Evolutionary conservation across 768 basidiomycete genomes (phyloP).

Genomic region (Chalciporus chontae): DNA sequence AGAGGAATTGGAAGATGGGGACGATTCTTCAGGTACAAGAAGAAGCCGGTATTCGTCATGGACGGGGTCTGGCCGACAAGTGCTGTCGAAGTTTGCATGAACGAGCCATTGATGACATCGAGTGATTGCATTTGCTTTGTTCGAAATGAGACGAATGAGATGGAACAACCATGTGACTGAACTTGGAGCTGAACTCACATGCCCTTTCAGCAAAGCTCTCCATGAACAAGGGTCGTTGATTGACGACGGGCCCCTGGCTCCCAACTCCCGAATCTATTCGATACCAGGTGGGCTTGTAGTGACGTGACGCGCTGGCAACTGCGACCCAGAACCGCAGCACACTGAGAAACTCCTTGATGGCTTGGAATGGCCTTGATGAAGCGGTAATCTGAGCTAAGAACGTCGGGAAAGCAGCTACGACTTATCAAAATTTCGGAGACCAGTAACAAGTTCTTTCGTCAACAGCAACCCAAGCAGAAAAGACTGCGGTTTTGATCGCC

Average conservation of each 20-base stretch:
- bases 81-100: not conserved
- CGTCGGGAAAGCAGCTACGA: too few relatives aligned
- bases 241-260: not conserved
- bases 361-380: too few relatives aligned
- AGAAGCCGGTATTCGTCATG: slow-evolving; percentile 26
- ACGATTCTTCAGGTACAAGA: not conserved
- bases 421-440: too few relatives aligned
- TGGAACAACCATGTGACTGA: too few relatives aligned
- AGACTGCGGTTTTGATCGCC: too few relatives aligned
- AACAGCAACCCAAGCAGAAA: too few relatives aligned
- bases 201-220: slow-evolving; percentile 1
- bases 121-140: slow-evolving; percentile 5
- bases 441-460: too few relatives aligned
- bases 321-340: too few relatives aligned
- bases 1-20: not conserved
- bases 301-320: too few relatives aligned
- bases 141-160: not conserved
- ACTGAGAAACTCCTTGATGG: too few relatives aligned
- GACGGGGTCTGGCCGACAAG: not conserved
- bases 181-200: slow-evolving; percentile 6
- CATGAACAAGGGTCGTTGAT: slow-evolving; percentile 7
- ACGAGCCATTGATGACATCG: slow-evolving; percentile 19
- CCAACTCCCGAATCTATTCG: not conserved
- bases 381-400: too few relatives aligned
- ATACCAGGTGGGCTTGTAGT: not conserved